These are phyloP conservation scores for Papiliotrema terrestris DNA, from an alignment of 1,284 basidiomycete species.

Conservation along the genomic window DNA sequence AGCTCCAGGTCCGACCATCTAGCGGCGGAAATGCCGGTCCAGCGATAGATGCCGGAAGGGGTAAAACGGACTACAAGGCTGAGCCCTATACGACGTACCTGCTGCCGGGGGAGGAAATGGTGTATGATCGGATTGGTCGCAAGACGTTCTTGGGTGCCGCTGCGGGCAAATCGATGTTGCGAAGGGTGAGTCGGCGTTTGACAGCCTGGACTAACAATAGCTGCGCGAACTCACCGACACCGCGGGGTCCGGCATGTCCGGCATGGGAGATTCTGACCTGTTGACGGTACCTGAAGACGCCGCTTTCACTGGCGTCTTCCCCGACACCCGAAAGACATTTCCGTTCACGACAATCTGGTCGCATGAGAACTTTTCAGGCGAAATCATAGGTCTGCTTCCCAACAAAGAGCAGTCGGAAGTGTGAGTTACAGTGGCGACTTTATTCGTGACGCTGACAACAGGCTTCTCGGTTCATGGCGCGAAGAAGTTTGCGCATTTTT, in stretches of 20 bases:
- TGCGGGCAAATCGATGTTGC: constrained; percentile 41
- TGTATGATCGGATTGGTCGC: constrained; percentile 31
- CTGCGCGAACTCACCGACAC: constrained; percentile 28
- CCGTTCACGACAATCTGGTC: constrained; percentile 51
- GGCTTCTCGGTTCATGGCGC: constrained; percentile 34
- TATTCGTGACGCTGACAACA: background rate
- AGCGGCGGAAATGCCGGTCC: background rate
- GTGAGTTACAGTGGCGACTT: constrained; percentile 12
- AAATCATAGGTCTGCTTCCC: constrained; percentile 46
- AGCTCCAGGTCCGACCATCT: too few relatives aligned
- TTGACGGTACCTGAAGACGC: constrained; percentile 40
- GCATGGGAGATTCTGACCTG: constrained; percentile 18
- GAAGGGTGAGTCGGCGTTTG: constrained; percentile 20
- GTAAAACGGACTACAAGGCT: constrained; percentile 17
- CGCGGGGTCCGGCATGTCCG: constrained; percentile 5
- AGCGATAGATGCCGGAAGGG: background rate
- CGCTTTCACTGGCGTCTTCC: constrained; percentile 46
- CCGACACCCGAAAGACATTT: constrained; percentile 46
- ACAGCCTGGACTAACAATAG: constrained; percentile 6
- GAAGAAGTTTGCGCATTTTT: constrained; percentile 42
- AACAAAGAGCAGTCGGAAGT: constrained; percentile 39
- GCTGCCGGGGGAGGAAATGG: constrained; percentile 42
- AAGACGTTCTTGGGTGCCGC: constrained; percentile 41
- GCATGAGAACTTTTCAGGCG: constrained; percentile 47
- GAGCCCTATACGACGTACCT: constrained; percentile 38